A percentile compares a stretch with the other conserved stretches of the same genome.
Conservation (phyloP, 2,329 filamentous ascomycete genomes). For the Penicillium oxalicum region DNA sequence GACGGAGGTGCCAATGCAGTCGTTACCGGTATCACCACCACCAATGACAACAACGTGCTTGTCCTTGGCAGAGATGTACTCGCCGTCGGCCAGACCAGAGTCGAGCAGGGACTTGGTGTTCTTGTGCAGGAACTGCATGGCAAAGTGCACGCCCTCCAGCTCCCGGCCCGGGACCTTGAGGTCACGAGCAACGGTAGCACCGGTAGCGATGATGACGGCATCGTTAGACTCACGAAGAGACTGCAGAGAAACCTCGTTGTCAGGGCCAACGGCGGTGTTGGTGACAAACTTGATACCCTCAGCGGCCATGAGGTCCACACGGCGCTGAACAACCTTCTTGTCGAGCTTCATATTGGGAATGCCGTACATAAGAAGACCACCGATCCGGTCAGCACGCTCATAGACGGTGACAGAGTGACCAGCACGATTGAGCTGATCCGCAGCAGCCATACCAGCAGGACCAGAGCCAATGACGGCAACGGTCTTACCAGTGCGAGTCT, state of each 20-base stretch:
- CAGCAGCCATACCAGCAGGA: constrained; percentile 80
- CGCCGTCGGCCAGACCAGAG: constrained; percentile 73
- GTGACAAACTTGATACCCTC: constrained; percentile 83
- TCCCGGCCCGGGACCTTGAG: constrained; percentile 84
- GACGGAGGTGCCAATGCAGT: constrained; percentile 94
- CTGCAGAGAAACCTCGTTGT: constrained; percentile 59
- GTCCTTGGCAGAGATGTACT: constrained; percentile 90
- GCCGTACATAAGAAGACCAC: constrained; percentile 94
- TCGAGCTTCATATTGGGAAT: constrained; percentile 99
- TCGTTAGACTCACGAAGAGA: constrained; percentile 70
- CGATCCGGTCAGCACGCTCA: constrained; percentile 83
- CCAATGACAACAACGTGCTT: constrained; percentile 96
- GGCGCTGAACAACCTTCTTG: constrained; percentile 92
- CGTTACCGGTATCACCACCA: constrained; percentile 95
- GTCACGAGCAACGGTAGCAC: constrained; percentile 87
- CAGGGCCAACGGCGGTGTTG: constrained; percentile 69
- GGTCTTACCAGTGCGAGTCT: constrained; percentile 78
- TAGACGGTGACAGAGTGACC: constrained; percentile 86
- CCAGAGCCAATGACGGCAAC: constrained; percentile 88
- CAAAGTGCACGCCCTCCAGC: constrained; percentile 85
- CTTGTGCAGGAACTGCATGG: constrained; percentile 95
- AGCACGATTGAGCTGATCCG: constrained; percentile 90
- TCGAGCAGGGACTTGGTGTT: constrained; percentile 97
- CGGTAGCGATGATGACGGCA: constrained; percentile 84
- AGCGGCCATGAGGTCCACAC: constrained; percentile 87